Percentiles rank a stretch among this genome's conserved stretches.
phyloP scores from a whole-genome alignment of 192 early-diverging fungal species.

The Mortierella alpina region DNA sequence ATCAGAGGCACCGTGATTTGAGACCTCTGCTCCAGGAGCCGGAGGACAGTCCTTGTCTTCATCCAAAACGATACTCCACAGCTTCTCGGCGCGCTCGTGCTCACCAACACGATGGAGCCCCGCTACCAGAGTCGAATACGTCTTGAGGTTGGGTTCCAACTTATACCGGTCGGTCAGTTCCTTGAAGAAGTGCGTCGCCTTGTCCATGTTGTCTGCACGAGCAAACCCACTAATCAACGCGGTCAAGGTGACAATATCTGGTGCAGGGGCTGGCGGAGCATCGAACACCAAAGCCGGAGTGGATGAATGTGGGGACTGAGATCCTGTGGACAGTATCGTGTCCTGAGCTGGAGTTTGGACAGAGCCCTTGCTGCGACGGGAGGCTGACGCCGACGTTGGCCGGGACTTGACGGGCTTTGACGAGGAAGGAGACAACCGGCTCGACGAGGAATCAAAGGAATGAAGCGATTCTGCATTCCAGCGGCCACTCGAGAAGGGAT shows the following conservation, averaged over 20 bases:
- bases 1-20: not conserved
- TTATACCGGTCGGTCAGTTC: conserved; percentile 31
- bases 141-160: conserved; percentile 46
- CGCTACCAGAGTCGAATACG: conserved; percentile 33
- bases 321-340: not conserved
- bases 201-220: conserved; percentile 26
- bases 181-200: conserved; percentile 22
- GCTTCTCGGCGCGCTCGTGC: conserved; percentile 19
- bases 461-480: no score
- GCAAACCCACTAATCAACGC: conserved; percentile 42
- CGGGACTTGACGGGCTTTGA: conserved; percentile 22
- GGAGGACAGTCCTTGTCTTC: conserved; percentile 3
- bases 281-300: not conserved
- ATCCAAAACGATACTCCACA: conserved; percentile 37
- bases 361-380: not conserved
- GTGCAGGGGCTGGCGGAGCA: conserved; percentile 1
- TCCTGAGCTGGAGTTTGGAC: conserved; percentile 1
- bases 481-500: no score
- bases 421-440: not conserved
- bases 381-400: not conserved
- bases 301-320: not conserved
- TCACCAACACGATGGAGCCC: conserved; percentile 30
- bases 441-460: no score
- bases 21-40: not conserved
- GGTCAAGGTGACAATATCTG: conserved; percentile 35